Evolutionary conservation across 306 rosid species (phyloP).

Genomic region (Psophocarpus tetragonolobus): DNA sequence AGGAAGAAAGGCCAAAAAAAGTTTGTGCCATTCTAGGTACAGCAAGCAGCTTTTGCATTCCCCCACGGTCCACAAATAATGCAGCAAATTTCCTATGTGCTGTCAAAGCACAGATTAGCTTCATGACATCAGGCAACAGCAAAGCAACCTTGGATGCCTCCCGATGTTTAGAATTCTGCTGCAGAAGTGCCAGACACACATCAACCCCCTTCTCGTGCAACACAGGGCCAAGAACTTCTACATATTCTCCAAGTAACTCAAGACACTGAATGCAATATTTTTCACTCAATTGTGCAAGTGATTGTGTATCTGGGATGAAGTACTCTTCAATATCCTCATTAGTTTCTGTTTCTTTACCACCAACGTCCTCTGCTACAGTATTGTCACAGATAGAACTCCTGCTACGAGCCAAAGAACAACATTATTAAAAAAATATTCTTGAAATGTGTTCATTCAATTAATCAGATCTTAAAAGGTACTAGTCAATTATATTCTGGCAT

Average conservation of each 20-base stretch:
- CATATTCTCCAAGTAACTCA: conserved; percentile 91
- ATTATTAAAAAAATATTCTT: conserved; percentile 20
- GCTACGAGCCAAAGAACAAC: conserved; percentile 41
- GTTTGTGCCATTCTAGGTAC: conserved; percentile 88
- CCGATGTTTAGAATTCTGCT: conserved; percentile 70
- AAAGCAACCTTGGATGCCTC: conserved; percentile 67
- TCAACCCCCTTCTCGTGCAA: conserved; percentile 95
- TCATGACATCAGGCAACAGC: conserved; percentile 90
- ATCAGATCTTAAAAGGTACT: not conserved
- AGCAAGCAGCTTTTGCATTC: conserved; percentile 92
- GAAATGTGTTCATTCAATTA: not conserved
- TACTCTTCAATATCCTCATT: conserved; percentile 71
- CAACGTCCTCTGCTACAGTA: conserved; percentile 43
- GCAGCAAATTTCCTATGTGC: conserved; percentile 98
- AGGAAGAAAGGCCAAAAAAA: conserved; percentile 86
- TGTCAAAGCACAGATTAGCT: conserved; percentile 93
- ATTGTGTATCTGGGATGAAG: conserved; percentile 66
- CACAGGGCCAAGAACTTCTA: conserved; percentile 98
- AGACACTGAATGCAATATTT: conserved; percentile 96
- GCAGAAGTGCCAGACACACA: conserved; percentile 85
- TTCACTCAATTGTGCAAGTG: conserved; percentile 83
- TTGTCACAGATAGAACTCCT: conserved; percentile 59
- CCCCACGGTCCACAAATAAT: conserved; percentile 93
- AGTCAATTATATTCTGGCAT: conserved; percentile 23
- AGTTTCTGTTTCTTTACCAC: conserved; percentile 49